These are phyloP conservation scores for Ustilago nuda DNA, from an alignment of 1,284 basidiomycete species.

Conservation along the genomic window DNA sequence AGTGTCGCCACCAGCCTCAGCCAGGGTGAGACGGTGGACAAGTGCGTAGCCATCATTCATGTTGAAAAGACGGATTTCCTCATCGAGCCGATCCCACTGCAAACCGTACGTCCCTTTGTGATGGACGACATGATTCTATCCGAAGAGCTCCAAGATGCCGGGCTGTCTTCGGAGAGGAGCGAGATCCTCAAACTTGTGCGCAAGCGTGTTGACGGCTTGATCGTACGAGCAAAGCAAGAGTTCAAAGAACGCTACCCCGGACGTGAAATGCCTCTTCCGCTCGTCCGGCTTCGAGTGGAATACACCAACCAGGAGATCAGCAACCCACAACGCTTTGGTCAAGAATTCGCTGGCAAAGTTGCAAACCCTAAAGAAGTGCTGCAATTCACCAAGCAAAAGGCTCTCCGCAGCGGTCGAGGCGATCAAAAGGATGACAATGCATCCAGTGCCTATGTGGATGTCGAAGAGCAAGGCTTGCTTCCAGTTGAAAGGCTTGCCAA, in stretches of 20 bases:
- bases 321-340: slow-evolving; percentile 95
- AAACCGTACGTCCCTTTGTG: slow-evolving; percentile 95
- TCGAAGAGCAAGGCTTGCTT: slow-evolving; percentile 47
- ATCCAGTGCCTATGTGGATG: slow-evolving; percentile 40
- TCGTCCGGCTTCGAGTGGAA: slow-evolving; percentile 79
- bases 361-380: slow-evolving; percentile 95
- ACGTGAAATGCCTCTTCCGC: slow-evolving; percentile 74
- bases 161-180: slow-evolving; percentile 47
- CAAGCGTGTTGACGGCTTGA: slow-evolving; percentile 72
- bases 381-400: slow-evolving; percentile 85
- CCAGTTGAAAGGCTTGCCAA: slow-evolving; percentile 60
- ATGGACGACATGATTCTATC: slow-evolving; percentile 82
- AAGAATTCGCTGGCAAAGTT: slow-evolving; percentile 89
- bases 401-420: slow-evolving; percentile 23
- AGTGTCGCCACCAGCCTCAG: slow-evolving; percentile 86
- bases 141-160: slow-evolving; percentile 72
- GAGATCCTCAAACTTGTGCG: slow-evolving; percentile 57
- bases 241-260: slow-evolving; percentile 79
- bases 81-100: slow-evolving; percentile 84
- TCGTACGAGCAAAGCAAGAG: slow-evolving; percentile 78
- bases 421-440: slow-evolving; percentile 13
- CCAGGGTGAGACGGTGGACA: slow-evolving; percentile 60
- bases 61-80: slow-evolving; percentile 81
- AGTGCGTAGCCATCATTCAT: slow-evolving; percentile 71
- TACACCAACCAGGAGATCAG: slow-evolving; percentile 65